Base-by-base conservation (phyloP, 2,329 filamentous ascomycete genomes). In the Phaeosphaeria sp. region DNA sequence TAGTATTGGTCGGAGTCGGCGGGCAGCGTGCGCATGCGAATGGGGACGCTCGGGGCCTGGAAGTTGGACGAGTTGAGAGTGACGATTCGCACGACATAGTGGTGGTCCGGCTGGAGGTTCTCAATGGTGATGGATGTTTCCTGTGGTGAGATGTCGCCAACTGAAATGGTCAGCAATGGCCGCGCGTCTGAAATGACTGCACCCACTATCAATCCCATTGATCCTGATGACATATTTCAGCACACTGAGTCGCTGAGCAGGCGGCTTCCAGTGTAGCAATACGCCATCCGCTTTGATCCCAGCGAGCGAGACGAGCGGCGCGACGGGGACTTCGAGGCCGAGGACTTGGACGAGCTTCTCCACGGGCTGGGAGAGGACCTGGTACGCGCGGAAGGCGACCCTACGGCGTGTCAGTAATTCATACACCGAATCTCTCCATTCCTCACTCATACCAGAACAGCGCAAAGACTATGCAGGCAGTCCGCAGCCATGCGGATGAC, bases 41-140 rank as follows among this genome's bases (percentile, higher is more conserved):
- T 89, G 39, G 96, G 87, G 5, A 88, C 85, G 75, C 95, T 97
- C 39, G 92, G 91, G 0, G 93, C 92, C 73, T 96, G 92, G 70
- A 98, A 98, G 76, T 95, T 96, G 66, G 93, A 92, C 27, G 90
- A 87, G 49, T 94, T 96, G 53, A 97, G 90, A 40, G 94, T 92
- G 66, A 97, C 91, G 53, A 98, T 92, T 59, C 94, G 90, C 25
- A 99, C 89, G 64, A 96, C 96, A 79, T 98, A 98, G 71, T 93
- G 96, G 69, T 91, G 91, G 64, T 90, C 89, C 0, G 95, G 93
- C 68, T 90, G 89, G 7, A 99, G 83, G 40, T 93, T 92, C 30
- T 91, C 93, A 54, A 99, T 93, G 46, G 91, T 93, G 52, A 97
- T 93, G n/a, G 92, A 91, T 0, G 90, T 92, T 75, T 96, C 92